Evolutionary conservation across 306 rosid species (phyloP).

Genomic region (Prinsepia uniflora): DNA sequence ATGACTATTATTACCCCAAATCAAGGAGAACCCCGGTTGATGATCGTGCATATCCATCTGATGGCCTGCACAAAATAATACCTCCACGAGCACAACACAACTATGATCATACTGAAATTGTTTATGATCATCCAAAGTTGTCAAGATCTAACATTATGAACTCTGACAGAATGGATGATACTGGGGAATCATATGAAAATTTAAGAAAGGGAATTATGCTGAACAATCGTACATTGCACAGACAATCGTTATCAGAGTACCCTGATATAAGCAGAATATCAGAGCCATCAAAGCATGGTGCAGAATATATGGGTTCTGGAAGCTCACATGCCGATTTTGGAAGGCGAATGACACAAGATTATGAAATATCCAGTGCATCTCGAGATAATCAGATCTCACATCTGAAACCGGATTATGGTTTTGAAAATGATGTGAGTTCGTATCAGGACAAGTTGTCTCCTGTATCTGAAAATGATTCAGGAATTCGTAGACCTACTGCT

Average conservation of each 20-base stretch:
- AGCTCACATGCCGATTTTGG: slow-evolving; percentile 40
- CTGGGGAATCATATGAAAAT: slow-evolving; percentile 38
- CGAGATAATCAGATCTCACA: slow-evolving; percentile 37
- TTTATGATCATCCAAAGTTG: slow-evolving; percentile 47
- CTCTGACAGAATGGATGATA: slow-evolving; percentile 43
- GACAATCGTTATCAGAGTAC: slow-evolving; percentile 42
- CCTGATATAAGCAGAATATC: slow-evolving; percentile 49
- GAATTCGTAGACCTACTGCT: slow-evolving; percentile 36
- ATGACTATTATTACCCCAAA: slow-evolving; percentile 41
- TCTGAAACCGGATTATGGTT: slow-evolving; percentile 53
- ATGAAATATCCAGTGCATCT: slow-evolving; percentile 38
- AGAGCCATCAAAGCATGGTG: slow-evolving; percentile 41
- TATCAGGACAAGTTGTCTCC: slow-evolving; percentile 55
- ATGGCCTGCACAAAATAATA: slow-evolving; percentile 47
- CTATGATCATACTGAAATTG: slow-evolving; percentile 43
- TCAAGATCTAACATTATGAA: slow-evolving; percentile 39
- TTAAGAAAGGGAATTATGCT: slow-evolving; percentile 37
- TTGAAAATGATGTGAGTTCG: slow-evolving; percentile 48
- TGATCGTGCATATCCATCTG: slow-evolving; percentile 47
- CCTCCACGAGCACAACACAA: slow-evolving; percentile 45
- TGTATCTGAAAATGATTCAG: slow-evolving; percentile 43
- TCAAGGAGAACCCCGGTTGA: slow-evolving; percentile 39
- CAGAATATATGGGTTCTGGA: slow-evolving; percentile 42
- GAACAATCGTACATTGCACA: slow-evolving; percentile 37
- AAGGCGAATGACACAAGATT: slow-evolving; percentile 48